phyloP scores from a whole-genome alignment of 2,329 filamentous ascomycete genomes.

The Apiospora phragmitis region DNA sequence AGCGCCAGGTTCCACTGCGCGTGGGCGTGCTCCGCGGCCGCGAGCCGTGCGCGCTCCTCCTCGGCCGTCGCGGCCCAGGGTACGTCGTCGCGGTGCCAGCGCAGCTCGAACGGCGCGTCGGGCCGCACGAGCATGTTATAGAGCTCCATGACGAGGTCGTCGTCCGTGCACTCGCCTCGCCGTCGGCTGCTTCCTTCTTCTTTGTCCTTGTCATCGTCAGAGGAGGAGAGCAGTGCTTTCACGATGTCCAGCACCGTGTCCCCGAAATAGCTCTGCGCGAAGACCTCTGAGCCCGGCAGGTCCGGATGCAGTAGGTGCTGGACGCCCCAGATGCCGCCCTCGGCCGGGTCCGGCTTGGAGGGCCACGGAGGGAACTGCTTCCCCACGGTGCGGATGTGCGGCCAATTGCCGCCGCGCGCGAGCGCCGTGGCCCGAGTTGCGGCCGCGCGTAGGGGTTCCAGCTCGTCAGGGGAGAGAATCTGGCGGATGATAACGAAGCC shows the following conservation, averaged over 20 bases:
- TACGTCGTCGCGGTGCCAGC: slow-evolving; percentile 88
- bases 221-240: slow-evolving; percentile 56
- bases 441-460: slow-evolving; percentile 61
- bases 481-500: slow-evolving; percentile 75
- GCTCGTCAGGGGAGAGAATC: slow-evolving; percentile 56
- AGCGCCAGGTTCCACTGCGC: slow-evolving; percentile 88
- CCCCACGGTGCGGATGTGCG: slow-evolving; percentile 77
- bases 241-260: slow-evolving; percentile 62
- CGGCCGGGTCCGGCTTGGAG: slow-evolving; percentile 40
- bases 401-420: slow-evolving; percentile 74
- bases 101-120: slow-evolving; percentile 67
- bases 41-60: slow-evolving; percentile 65
- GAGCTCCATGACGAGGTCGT: slow-evolving; percentile 79
- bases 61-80: slow-evolving; percentile 62
- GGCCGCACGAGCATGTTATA: slow-evolving; percentile 84
- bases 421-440: slow-evolving; percentile 56
- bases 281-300: slow-evolving; percentile 61
- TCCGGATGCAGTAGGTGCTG: slow-evolving; percentile 80
- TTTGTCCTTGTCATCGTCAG: background rate
- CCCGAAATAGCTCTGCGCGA: slow-evolving; percentile 73
- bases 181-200: background rate
- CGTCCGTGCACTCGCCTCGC: slow-evolving; percentile 42
- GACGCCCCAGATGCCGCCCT: slow-evolving; percentile 81
- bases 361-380: slow-evolving; percentile 92
- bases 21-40: slow-evolving; percentile 61